phyloP scores from a whole-genome alignment of 2,329 filamentous ascomycete genomes.

The Fusarium buharicum region DNA sequence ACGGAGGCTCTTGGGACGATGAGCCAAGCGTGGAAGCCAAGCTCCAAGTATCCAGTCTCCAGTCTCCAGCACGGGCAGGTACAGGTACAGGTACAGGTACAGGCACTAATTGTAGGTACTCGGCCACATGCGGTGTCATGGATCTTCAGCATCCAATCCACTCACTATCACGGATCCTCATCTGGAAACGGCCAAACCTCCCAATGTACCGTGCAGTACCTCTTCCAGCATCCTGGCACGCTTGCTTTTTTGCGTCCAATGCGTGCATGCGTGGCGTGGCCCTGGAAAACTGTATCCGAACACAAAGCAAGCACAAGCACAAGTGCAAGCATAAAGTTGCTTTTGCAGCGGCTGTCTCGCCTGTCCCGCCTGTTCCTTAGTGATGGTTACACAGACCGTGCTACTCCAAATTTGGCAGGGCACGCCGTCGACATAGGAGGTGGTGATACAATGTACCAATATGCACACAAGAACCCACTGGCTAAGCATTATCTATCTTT shows the following conservation, averaged over 20 bases:
- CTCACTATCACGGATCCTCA: slow-evolving; percentile 9
- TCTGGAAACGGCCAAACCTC: slow-evolving; percentile 21
- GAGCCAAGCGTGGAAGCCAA: slow-evolving; percentile 2
- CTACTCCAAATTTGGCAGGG: slow-evolving; percentile 39
- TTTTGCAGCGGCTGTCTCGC: slow-evolving; percentile 34
- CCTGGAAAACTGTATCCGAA: slow-evolving; percentile 29
- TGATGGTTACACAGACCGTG: slow-evolving; percentile 40
- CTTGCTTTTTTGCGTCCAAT: neutral
- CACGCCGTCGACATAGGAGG: slow-evolving; percentile 25
- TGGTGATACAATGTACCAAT: slow-evolving; percentile 15
- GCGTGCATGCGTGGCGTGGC: slow-evolving; percentile 1
- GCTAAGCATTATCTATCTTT: slow-evolving; percentile 17
- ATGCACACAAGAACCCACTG: slow-evolving; percentile 30
- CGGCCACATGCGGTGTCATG: neutral
- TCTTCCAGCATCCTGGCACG: slow-evolving; percentile 1
- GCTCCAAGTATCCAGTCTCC: too few relatives aligned
- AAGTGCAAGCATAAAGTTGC: neutral
- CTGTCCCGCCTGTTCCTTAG: slow-evolving; percentile 20
- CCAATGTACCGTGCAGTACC: slow-evolving; percentile 6
- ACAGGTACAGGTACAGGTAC: neutral
- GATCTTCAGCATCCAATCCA: slow-evolving; percentile 26
- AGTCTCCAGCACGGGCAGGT: too few relatives aligned
- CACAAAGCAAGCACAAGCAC: neutral
- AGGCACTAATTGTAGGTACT: too few relatives aligned
- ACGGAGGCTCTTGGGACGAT: slow-evolving; percentile 20